Base-by-base conservation (phyloP, 805 yeast species). In the Ogataea methanolica region DNA sequence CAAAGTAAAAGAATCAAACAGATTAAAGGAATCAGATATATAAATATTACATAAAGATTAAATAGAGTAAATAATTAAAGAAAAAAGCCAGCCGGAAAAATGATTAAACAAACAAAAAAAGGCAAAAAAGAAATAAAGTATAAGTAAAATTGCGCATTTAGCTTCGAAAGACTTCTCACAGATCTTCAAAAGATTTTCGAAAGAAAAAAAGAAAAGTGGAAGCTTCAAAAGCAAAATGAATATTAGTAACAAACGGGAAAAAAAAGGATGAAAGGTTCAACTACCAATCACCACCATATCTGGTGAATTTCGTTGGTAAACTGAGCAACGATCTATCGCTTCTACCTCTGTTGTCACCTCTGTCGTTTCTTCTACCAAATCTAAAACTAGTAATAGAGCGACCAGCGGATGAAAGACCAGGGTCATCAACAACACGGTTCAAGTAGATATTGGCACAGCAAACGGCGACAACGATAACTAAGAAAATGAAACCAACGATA, bases 221-320 rank as follows among this genome's bases (percentile, higher is more conserved):
- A 26, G 9, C 12, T 26, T 26, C 11, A 8, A 9, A 26, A 26
- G 31, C 7, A 26, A 26, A 26, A 26, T 3, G 31, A 26, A 19
- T 19, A 19, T 19, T 19, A 19, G 21, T 19, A 19, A 19, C 12
- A 29, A 17, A 9, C 6, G 5, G 9, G 31, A 7, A 5, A 42
- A 22, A 11, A 7, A 42, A 23, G 1, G 9, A 34, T 14, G n/a
- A 23, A 23, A n/a, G 23, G n/a, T 39, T 15, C 43, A 36, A 37
- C 39, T 44, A 60, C 62, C 63, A 61, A 17, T 63, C 65, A 6
- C 67, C 67, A 16, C 66, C 68, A 44, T 65, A 65, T 41, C 60
- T 54, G 22, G 66, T 62, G 39, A 59, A 62, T 29, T 57, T 55
- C 7, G 62, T 62, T 9, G 70, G 68, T 36, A 65, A 55, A 54